Evolutionary conservation across 163 green algal genomes (phyloP).

Genomic region (Scenedesmus sp.): DNA sequence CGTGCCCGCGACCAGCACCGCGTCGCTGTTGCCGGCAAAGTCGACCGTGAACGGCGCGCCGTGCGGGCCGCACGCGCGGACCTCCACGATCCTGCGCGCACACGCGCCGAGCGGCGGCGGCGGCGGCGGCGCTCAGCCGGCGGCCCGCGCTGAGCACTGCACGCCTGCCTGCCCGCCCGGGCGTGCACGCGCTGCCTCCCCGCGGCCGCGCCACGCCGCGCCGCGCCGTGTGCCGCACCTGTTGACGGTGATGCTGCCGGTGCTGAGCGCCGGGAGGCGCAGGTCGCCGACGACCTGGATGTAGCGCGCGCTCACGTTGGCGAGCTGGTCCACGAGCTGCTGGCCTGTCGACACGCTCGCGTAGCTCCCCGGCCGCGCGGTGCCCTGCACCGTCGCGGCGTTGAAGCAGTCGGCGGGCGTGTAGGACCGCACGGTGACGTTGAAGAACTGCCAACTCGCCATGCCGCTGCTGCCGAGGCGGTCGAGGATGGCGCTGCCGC

Average conservation of each 20-base stretch:
- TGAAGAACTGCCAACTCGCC: constrained; percentile 34
- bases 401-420: constrained; percentile 6
- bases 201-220: too few species aligned
- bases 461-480: neutral
- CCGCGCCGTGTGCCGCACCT: too few species aligned
- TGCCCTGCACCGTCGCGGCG: constrained; percentile 3
- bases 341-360: constrained; percentile 5
- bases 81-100: constrained; percentile 33
- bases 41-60: constrained; percentile 7
- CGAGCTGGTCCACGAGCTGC: constrained; percentile 32
- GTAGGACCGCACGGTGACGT: constrained; percentile 30
- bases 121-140: too few species aligned
- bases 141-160: too few species aligned
- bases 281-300: constrained; percentile 23
- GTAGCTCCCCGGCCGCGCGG: neutral
- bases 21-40: neutral
- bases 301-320: constrained; percentile 4
- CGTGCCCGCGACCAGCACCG: neutral
- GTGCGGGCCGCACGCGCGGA: constrained; percentile 2
- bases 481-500: constrained; percentile 2
- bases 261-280: neutral
- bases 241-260: neutral
- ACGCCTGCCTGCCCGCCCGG: too few species aligned
- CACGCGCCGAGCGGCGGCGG: too few species aligned
- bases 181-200: too few species aligned